phyloP scores from a whole-genome alignment of 495 filamentous ascomycete species.

The Lentithecium fluviatile region DNA sequence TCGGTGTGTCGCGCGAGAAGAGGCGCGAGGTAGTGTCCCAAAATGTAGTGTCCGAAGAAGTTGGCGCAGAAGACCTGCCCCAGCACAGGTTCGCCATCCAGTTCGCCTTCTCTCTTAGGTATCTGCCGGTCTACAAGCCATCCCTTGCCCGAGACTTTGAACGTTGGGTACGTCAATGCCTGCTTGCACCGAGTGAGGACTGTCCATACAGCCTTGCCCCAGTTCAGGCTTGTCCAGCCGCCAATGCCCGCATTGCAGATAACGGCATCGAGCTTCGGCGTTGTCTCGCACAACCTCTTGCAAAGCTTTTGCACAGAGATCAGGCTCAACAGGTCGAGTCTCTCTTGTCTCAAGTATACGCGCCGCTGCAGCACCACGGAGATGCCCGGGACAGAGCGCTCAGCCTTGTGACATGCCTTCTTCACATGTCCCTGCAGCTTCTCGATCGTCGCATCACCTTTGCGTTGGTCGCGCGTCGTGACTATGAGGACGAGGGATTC shows the following conservation, averaged over 20 bases:
- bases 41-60: slow-evolving; percentile 91
- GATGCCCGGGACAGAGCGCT: slow-evolving; percentile 47
- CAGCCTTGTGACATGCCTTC: slow-evolving; percentile 45
- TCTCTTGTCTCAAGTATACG: slow-evolving; percentile 46
- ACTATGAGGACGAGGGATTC: slow-evolving; percentile 65
- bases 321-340: slow-evolving; percentile 58
- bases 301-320: slow-evolving; percentile 55
- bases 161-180: slow-evolving; percentile 73
- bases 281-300: slow-evolving; percentile 45
- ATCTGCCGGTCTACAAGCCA: slow-evolving; percentile 49
- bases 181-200: slow-evolving; percentile 65
- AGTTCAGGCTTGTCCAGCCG: slow-evolving; percentile 80
- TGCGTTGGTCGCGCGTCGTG: slow-evolving; percentile 61
- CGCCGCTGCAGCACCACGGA: slow-evolving; percentile 52
- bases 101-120: slow-evolving; percentile 7
- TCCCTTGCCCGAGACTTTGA: slow-evolving; percentile 65
- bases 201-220: slow-evolving; percentile 58
- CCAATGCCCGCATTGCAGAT: slow-evolving; percentile 89
- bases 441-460: slow-evolving; percentile 59
- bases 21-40: slow-evolving; percentile 74
- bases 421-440: slow-evolving; percentile 54
- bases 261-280: slow-evolving; percentile 70
- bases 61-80: slow-evolving; percentile 87
- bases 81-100: slow-evolving; percentile 54
- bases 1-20: slow-evolving; percentile 57